phyloP scores from a whole-genome alignment of 1,139 yeast genomes.

The Pichia terricola region DNA sequence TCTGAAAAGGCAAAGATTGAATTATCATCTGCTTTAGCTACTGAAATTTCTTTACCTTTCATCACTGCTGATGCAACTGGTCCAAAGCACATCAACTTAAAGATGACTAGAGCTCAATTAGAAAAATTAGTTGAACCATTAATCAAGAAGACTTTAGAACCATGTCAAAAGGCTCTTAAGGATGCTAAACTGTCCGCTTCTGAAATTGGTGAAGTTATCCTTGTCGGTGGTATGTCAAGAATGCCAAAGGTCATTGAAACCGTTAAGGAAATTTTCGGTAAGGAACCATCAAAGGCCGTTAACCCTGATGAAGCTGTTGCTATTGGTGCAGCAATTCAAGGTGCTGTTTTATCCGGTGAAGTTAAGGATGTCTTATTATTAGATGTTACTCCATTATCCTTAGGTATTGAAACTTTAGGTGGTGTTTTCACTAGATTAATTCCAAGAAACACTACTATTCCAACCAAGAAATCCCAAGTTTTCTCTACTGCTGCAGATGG shows the following conservation, averaged over 20 bases:
- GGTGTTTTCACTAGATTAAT: conserved; percentile 97
- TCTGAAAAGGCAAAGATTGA: conserved; percentile 99
- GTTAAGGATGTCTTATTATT: conserved; percentile 89
- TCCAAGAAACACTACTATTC: conserved; percentile 96
- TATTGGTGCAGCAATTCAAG: conserved; percentile 99
- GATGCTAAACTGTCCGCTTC: conserved; percentile 85
- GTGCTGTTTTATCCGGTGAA: conserved; percentile 98
- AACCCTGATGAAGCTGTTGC: conserved; percentile 99
- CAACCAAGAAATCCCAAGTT: conserved; percentile 93
- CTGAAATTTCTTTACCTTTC: conserved; percentile 95
- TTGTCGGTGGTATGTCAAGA: conserved; percentile 99
- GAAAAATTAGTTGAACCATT: conserved; percentile 86
- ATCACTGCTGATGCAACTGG: conserved; percentile 94
- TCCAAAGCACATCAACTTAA: conserved; percentile 96
- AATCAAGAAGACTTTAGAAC: conserved; percentile 88
- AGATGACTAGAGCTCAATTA: conserved; percentile 86
- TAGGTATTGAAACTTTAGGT: conserved; percentile 98
- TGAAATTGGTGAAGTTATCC: conserved; percentile 86
- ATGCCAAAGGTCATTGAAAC: conserved; percentile 99
- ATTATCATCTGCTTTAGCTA: conserved; percentile 84
- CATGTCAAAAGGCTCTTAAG: conserved; percentile 96
- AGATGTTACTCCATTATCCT: conserved; percentile 94
- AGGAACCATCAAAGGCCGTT: conserved; percentile 96
- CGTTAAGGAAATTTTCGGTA: conserved; percentile 85
- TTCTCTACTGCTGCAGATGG: conserved; percentile 99